phyloP scores from a whole-genome alignment of 257 asterid genomes.

The Thymus quinquecostatus region DNA sequence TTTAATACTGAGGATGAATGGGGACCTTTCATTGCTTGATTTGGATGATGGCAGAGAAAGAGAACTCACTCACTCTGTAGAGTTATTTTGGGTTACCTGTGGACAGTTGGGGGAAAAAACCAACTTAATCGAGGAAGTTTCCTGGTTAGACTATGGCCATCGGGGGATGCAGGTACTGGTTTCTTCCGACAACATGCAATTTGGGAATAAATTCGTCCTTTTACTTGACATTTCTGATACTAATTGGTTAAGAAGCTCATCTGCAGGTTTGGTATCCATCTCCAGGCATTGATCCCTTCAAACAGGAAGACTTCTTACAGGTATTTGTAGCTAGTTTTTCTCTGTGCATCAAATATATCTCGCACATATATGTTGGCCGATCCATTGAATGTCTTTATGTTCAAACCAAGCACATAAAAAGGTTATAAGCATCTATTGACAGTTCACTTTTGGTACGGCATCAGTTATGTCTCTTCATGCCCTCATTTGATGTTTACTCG shows the following conservation, averaged over 20 bases:
- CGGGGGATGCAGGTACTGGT: constrained; percentile 97
- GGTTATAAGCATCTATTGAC: constrained; percentile 13
- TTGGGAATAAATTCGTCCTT: constrained; percentile 10
- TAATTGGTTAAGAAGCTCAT: constrained; percentile 50
- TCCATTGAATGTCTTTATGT: constrained; percentile 8
- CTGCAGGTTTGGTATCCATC: constrained; percentile 99
- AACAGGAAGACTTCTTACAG: constrained; percentile 99
- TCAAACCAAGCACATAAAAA: constrained; percentile 26
- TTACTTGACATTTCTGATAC: constrained; percentile 44
- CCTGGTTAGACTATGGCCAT: constrained; percentile 98
- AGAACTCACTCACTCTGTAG: constrained; percentile 95
- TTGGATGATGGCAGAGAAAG: constrained; percentile 98
- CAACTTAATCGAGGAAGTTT: constrained; percentile 95
- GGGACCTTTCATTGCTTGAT: constrained; percentile 98
- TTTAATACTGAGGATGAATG: constrained; percentile 85
- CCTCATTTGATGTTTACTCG: constrained; percentile 24
- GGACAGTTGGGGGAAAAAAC: constrained; percentile 93
- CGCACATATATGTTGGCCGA: constrained; percentile 3
- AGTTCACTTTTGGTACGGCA: not conserved
- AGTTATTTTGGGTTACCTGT: constrained; percentile 98
- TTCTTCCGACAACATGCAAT: constrained; percentile 30
- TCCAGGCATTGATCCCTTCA: constrained; percentile 85
- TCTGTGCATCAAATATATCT: constrained; percentile 25
- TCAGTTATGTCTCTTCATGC: constrained; percentile 10
- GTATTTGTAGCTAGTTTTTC: constrained; percentile 39